These are phyloP conservation scores for Pugionium cornutum DNA, from an alignment of 345 rosid species.

Conservation along the genomic window DNA sequence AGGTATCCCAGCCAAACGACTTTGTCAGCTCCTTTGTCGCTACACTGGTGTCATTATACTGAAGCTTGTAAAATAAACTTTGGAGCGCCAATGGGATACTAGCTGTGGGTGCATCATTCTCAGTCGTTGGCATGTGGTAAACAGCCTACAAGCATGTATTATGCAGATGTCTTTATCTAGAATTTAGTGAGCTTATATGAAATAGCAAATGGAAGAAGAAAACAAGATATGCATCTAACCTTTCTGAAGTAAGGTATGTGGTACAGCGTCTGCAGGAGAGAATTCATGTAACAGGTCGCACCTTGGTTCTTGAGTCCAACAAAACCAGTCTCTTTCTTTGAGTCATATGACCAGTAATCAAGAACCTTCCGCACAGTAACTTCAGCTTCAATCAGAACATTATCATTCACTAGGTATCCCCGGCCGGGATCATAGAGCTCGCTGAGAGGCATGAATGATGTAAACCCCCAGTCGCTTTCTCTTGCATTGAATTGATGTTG, in stretches of 20 bases:
- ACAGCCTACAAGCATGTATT: conserved; percentile 66
- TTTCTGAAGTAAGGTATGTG: conserved; percentile 94
- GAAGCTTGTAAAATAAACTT: conserved; percentile 96
- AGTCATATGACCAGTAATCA: conserved; percentile 96
- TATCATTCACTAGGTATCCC: conserved; percentile 80
- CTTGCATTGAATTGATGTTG: conserved; percentile 94
- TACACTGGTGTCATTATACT: conserved; percentile 88
- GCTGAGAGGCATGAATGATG: conserved; percentile 90
- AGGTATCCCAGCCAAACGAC: conserved; percentile 99
- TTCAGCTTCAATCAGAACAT: conserved; percentile 86
- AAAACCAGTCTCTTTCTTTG: conserved; percentile 97
- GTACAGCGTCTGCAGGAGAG: conserved; percentile 84
- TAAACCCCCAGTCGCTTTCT: conserved; percentile 99
- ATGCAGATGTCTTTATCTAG: conserved; percentile 26
- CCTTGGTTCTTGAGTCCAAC: conserved; percentile 98
- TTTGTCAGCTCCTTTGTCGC: conserved; percentile 91
- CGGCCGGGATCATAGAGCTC: conserved; percentile 84
- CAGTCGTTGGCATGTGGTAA: conserved; percentile 99
- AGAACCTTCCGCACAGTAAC: conserved; percentile 78
- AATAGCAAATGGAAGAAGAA: conserved; percentile 18
- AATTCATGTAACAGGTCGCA: conserved; percentile 98
- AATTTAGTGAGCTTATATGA: not conserved
- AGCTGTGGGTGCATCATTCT: conserved; percentile 89
- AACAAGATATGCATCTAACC: conserved; percentile 46
- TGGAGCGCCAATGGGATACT: conserved; percentile 97